These are phyloP conservation scores for Cupressus sempervirens DNA, from an alignment of 75 land plant species.

Conservation along the genomic window DNA sequence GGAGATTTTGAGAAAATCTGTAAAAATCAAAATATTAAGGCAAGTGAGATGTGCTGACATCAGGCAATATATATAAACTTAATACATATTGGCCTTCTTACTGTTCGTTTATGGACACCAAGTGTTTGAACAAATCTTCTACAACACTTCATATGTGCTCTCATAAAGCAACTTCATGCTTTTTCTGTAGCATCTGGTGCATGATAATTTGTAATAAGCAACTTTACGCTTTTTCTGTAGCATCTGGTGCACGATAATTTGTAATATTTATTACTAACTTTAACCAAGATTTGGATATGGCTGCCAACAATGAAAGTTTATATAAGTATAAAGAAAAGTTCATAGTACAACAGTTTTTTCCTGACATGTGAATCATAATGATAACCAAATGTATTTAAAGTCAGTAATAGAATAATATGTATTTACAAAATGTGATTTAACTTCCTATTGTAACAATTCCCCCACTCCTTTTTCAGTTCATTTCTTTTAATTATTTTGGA, in stretches of 20 bases:
- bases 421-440: background rate
- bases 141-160: background rate
- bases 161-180: background rate
- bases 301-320: background rate
- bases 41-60: background rate
- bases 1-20: background rate
- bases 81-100: background rate
- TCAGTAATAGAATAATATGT: background rate
- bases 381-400: background rate
- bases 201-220: background rate
- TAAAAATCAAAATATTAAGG: background rate
- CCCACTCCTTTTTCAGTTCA: too few relatives aligned
- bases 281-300: background rate
- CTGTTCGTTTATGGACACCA: slow-evolving; percentile 3
- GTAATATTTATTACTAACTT: background rate
- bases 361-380: background rate
- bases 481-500: too few relatives aligned
- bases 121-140: background rate
- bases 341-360: background rate
- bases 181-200: background rate
- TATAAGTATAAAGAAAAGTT: background rate
- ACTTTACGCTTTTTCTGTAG: background rate
- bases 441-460: too few relatives aligned
- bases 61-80: background rate
- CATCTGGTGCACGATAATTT: background rate